Percentiles rank a stretch among this genome's conserved stretches.
Evolutionary conservation across 148 eudicot genomes (phyloP).

Genomic region (Camellia sinensis): DNA sequence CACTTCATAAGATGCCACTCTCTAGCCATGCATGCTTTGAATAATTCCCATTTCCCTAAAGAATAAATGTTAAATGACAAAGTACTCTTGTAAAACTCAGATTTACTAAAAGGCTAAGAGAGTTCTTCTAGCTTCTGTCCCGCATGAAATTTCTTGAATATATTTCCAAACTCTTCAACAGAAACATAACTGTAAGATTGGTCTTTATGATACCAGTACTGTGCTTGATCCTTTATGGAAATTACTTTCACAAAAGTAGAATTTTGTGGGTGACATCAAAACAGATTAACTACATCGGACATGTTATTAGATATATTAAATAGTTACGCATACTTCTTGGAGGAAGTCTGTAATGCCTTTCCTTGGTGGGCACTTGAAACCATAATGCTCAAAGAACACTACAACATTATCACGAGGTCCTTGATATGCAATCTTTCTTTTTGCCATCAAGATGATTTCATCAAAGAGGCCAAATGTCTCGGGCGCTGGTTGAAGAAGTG

Average conservation of each 20-base stretch:
- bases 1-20: constrained; percentile 31
- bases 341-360: constrained; percentile 39
- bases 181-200: constrained; percentile 22
- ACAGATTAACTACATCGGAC: neutral
- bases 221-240: constrained; percentile 34
- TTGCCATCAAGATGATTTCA: constrained; percentile 31
- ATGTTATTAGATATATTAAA: neutral
- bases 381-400: constrained; percentile 24
- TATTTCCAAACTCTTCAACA: constrained; percentile 15
- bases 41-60: constrained; percentile 21
- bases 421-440: constrained; percentile 31
- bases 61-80: constrained; percentile 18
- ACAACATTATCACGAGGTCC: constrained; percentile 26
- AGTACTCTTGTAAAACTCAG: constrained; percentile 16
- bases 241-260: constrained; percentile 21
- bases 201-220: constrained; percentile 21
- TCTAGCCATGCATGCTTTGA: constrained; percentile 30
- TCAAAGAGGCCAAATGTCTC: constrained; percentile 34
- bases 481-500: constrained; percentile 36
- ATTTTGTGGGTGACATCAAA: neutral
- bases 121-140: constrained; percentile 25
- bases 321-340: constrained; percentile 24
- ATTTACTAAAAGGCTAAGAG: constrained; percentile 20
- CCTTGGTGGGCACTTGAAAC: constrained; percentile 33
- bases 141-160: constrained; percentile 18